These are phyloP conservation scores for Lentinula detonsa DNA, from an alignment of 768 basidiomycete genomes.

Conservation along the genomic window DNA sequence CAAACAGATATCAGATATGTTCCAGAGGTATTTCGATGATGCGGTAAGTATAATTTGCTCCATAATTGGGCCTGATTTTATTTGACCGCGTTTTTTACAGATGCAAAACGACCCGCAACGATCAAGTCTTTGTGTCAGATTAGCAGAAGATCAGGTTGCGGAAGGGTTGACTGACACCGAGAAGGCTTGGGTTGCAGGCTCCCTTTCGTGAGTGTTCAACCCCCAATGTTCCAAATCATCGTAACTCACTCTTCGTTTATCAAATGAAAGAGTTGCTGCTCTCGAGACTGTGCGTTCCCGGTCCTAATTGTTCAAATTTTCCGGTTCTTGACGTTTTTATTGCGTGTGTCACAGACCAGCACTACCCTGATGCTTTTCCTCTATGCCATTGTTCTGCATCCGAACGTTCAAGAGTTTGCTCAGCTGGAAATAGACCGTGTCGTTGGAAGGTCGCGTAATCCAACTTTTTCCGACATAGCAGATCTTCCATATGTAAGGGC, in stretches of 20 bases:
- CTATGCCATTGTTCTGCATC: constrained; percentile 15
- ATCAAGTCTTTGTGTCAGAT: background rate
- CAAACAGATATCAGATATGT: background rate
- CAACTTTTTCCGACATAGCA: constrained; percentile 12
- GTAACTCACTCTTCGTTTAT: background rate
- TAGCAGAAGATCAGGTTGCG: constrained; percentile 11
- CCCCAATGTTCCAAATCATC: background rate
- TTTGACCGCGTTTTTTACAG: background rate
- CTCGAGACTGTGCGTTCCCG: background rate
- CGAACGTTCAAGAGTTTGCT: constrained; percentile 15
- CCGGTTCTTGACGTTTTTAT: background rate
- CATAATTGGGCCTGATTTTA: background rate
- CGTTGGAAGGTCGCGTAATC: constrained; percentile 14
- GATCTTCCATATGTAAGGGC: constrained; percentile 14
- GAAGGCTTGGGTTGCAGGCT: background rate
- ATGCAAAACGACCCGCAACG: background rate
- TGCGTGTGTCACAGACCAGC: background rate
- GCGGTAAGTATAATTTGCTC: constrained; percentile 13
- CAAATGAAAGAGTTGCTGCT: background rate
- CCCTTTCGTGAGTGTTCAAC: background rate
- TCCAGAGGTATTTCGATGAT: background rate
- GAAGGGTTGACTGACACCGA: background rate
- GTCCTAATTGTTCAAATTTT: background rate
- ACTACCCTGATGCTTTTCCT: constrained; percentile 13
- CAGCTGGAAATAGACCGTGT: constrained; percentile 20